Evolutionary conservation across 2,329 filamentous ascomycete species (phyloP), one percentile per base, ranked within the genome.

Genomic region (Boeremia exigua): DNA sequence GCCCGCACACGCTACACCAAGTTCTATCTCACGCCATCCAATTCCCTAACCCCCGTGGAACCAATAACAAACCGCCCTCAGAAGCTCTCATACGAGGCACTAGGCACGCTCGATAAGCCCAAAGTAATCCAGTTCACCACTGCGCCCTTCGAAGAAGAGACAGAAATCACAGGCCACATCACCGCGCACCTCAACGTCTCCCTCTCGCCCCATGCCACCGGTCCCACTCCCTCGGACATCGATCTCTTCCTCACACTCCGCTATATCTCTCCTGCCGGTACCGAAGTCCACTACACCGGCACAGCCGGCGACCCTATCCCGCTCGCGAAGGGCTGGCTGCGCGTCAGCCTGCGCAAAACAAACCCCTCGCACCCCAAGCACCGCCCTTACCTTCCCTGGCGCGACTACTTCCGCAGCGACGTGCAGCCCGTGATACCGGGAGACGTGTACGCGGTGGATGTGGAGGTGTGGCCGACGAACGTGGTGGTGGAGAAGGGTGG

Each of bases 101-200:
- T 89, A 0, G 86, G 87, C 0, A 83, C 77, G 0, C 62, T 88
- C 0, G 77, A 86, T 0, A 77, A 82, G 9, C 81, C 81, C 0
- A 77, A 87, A 46, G 54, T 81, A 0, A 61, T 90, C 0, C 82
- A 84, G 37, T 90, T 90, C 69, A 78, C 75, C 1, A 88, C 84
- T 0, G 53, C 77, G 0, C 75, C 84, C 0, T 89, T 90, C 54
- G 78, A 81, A n/a, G 57, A 77, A 6, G 86, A 90, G 63, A 88
- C 83, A 0, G 88, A 91, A 66, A 84, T 91, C 49, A 91, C 88
- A 0, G 88, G 88, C 0, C 86, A 90, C 65, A 77, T 89, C 27
- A 78, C 84, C 0, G 86, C 86, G 0, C 87, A 86, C 60, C 77
- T 91, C 4, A 85, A 86, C 56, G 83, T 89, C 0, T 89, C 87